Conservation (phyloP, 768 basidiomycete genomes). For the button mushroom (Agaricus bisporus) region DNA sequence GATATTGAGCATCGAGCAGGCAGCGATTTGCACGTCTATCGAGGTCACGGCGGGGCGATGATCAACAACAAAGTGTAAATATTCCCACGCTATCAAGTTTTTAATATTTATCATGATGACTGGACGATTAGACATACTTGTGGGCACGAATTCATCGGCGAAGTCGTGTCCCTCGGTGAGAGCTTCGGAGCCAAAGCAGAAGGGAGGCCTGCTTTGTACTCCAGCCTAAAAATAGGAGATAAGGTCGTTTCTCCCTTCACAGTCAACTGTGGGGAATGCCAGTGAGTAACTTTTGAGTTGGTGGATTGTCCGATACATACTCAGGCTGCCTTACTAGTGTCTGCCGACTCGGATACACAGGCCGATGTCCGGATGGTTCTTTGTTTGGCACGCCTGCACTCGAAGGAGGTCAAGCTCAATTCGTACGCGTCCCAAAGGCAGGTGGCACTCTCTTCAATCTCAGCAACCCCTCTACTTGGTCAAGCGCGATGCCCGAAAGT, state of each 20-base stretch:
- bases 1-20: constrained; percentile 24
- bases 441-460: constrained; percentile 74
- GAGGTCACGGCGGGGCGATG: constrained; percentile 47
- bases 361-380: constrained; percentile 52
- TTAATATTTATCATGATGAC: background rate
- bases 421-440: constrained; percentile 70
- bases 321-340: constrained; percentile 36
- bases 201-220: constrained; percentile 57
- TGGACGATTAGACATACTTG: constrained; percentile 42
- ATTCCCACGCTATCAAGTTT: background rate
- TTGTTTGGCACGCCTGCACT: constrained; percentile 64
- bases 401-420: constrained; percentile 77
- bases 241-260: constrained; percentile 80
- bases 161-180: constrained; percentile 60
- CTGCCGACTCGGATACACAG: constrained; percentile 70
- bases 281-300: constrained; percentile 38
- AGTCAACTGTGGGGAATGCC: constrained; percentile 79
- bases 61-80: constrained; percentile 40
- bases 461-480: constrained; percentile 40
- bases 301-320: background rate
- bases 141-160: constrained; percentile 78
- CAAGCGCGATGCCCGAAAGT: constrained; percentile 28
- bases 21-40: constrained; percentile 71
- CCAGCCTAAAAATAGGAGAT: constrained; percentile 61
- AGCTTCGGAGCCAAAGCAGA: constrained; percentile 36